phyloP scores from a whole-genome alignment of 306 rosid genomes.

The Cucumis cinereus region DNA sequence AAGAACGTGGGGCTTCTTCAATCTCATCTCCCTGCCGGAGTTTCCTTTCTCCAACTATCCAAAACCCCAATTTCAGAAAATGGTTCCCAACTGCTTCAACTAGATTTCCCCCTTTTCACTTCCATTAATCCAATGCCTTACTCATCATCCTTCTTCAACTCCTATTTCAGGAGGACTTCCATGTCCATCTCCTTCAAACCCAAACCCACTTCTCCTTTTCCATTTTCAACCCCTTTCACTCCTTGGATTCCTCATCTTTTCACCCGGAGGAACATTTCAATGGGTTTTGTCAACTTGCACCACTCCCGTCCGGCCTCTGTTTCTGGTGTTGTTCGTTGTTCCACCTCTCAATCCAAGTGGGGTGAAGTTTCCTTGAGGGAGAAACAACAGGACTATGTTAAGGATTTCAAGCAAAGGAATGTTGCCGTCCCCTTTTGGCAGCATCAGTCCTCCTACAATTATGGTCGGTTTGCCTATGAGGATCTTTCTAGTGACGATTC shows the following conservation, averaged over 20 bases:
- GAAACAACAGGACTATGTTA: constrained; percentile 1
- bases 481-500: constrained; percentile 59
- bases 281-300: constrained; percentile 6
- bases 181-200: constrained; percentile 26
- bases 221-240: not conserved
- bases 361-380: constrained; percentile 18
- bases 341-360: constrained; percentile 10
- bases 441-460: constrained; percentile 35
- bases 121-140: constrained; percentile 18
- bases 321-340: constrained; percentile 14
- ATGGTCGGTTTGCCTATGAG: constrained; percentile 59
- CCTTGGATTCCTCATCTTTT: constrained; percentile 15
- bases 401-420: constrained; percentile 15
- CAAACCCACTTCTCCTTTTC: constrained; percentile 5
- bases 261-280: not conserved
- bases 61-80: constrained; percentile 17
- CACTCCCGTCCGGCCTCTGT: constrained; percentile 8
- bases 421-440: constrained; percentile 30
- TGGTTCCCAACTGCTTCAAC: constrained; percentile 10
- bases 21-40: not conserved
- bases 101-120: not conserved
- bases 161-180: constrained; percentile 28
- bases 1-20: not conserved
- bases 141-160: constrained; percentile 35
- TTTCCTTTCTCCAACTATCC: not conserved